phyloP scores from a whole-genome alignment of 768 basidiomycete species.

The Boletus pseudo-olivaceus region DNA sequence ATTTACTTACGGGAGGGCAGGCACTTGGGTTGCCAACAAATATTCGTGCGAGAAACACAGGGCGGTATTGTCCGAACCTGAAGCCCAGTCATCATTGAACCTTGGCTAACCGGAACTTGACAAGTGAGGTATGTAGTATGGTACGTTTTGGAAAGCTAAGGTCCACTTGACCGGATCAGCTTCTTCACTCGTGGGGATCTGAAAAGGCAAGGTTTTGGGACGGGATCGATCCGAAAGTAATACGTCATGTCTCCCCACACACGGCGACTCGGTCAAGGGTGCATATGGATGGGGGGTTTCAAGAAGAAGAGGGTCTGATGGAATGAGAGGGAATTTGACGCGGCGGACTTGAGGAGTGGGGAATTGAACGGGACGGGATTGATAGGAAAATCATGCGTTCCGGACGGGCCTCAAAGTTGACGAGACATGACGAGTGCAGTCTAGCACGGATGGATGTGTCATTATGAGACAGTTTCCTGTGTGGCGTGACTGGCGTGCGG shows the following conservation, averaged over 20 bases:
- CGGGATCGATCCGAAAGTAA: conserved; percentile 5
- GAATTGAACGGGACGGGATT: conserved; percentile 9
- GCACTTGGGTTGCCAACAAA: conserved; percentile 11
- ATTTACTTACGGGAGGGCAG: conserved; percentile 17
- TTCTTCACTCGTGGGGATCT: conserved; percentile 3
- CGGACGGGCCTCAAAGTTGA: conserved; percentile 2
- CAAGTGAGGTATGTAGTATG: neutral
- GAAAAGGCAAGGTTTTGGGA: conserved; percentile 9
- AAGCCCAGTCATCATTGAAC: conserved; percentile 6
- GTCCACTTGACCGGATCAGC: conserved; percentile 8
- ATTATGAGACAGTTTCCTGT: conserved; percentile 17
- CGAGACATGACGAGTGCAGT: conserved; percentile 4
- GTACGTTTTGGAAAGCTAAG: conserved; percentile 10
- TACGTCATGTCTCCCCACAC: conserved; percentile 25
- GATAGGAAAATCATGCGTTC: conserved; percentile 8
- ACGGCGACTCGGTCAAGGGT: conserved; percentile 16
- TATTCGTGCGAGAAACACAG: conserved; percentile 15
- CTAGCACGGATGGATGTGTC: conserved; percentile 9
- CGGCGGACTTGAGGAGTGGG: conserved; percentile 15
- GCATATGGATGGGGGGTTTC: conserved; percentile 1
- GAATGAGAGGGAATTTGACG: conserved; percentile 12
- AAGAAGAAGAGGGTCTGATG: conserved; percentile 19
- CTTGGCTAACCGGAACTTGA: conserved; percentile 13
- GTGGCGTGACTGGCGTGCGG: conserved; percentile 16
- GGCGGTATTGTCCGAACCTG: conserved; percentile 13